Evolutionary conservation across 1,284 basidiomycete species (phyloP).

Genomic region (Mycena citricolor): DNA sequence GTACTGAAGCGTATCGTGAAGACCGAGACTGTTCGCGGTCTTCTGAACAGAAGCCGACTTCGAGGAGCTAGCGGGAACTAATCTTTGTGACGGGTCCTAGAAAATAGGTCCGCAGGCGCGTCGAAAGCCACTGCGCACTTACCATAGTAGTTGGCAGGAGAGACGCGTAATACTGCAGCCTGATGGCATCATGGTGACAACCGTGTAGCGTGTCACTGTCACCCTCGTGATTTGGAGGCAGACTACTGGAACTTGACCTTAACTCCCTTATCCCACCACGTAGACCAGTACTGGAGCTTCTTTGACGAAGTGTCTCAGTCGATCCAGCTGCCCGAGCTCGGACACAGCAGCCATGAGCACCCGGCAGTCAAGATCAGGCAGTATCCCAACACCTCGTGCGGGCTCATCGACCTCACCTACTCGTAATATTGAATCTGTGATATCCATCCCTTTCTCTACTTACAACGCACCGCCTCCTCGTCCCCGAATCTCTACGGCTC

Average conservation of each 20-base stretch:
- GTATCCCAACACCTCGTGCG: slow-evolving; percentile 58
- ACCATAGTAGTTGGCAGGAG: slow-evolving; percentile 40
- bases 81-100: slow-evolving; percentile 64
- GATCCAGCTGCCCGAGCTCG: slow-evolving; percentile 3
- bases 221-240: too few species aligned
- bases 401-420: slow-evolving; percentile 44
- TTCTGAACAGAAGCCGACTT: slow-evolving; percentile 68
- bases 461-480: slow-evolving; percentile 39
- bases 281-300: too few species aligned
- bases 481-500: slow-evolving; percentile 31
- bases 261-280: too few species aligned
- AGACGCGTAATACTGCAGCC: slow-evolving; percentile 27
- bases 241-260: too few species aligned
- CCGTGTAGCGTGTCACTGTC: too few species aligned
- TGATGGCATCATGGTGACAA: too few species aligned
- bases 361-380: slow-evolving; percentile 57
- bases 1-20: slow-evolving; percentile 78
- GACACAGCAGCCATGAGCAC: slow-evolving; percentile 41
- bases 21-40: slow-evolving; percentile 69
- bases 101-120: slow-evolving; percentile 5
- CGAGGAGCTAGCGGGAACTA: slow-evolving; percentile 57
- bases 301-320: too few species aligned
- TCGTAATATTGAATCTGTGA: slow-evolving; percentile 60
- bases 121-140: slow-evolving; percentile 9
- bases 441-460: slow-evolving; percentile 57